Percentiles rank a stretch among this genome's conserved stretches.
phyloP scores from a whole-genome alignment of 83 land plant genomes.

The Isoetes engelmannii region DNA sequence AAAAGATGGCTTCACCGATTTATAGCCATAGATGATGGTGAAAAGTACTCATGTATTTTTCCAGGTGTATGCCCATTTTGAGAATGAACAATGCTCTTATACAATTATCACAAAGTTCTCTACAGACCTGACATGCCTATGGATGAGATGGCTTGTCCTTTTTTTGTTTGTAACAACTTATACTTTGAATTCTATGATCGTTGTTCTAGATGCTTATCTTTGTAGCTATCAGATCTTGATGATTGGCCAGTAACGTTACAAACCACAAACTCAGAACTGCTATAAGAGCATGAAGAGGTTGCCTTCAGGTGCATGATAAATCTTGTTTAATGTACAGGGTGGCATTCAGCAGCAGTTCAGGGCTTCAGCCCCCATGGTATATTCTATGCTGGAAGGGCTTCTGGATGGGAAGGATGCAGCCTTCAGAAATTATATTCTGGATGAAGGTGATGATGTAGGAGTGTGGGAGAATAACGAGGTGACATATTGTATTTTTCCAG shows the following conservation, averaged over 20 bases:
- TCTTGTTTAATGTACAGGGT: conserved; percentile 22
- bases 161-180: too few species aligned
- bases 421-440: conserved; percentile 30
- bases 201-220: too few species aligned
- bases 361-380: conserved; percentile 41
- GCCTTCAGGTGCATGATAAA: background rate
- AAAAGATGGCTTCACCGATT: too few species aligned
- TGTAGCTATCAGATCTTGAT: conserved; percentile 34
- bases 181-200: too few species aligned
- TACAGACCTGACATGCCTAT: too few species aligned
- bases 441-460: conserved; percentile 45
- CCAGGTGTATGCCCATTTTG: too few species aligned
- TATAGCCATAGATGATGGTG: too few species aligned
- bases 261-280: background rate
- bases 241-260: conserved; percentile 40
- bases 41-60: too few species aligned
- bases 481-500: background rate
- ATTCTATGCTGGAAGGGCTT: conserved; percentile 31
- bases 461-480: conserved; percentile 47
- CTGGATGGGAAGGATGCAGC: conserved; percentile 17
- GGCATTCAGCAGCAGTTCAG: conserved; percentile 45
- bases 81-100: too few species aligned
- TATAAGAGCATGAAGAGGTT: background rate
- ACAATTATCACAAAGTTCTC: too few species aligned
- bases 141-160: too few species aligned